phyloP scores from a whole-genome alignment of 345 rosid genomes.

The Hypericum perforatum region DNA sequence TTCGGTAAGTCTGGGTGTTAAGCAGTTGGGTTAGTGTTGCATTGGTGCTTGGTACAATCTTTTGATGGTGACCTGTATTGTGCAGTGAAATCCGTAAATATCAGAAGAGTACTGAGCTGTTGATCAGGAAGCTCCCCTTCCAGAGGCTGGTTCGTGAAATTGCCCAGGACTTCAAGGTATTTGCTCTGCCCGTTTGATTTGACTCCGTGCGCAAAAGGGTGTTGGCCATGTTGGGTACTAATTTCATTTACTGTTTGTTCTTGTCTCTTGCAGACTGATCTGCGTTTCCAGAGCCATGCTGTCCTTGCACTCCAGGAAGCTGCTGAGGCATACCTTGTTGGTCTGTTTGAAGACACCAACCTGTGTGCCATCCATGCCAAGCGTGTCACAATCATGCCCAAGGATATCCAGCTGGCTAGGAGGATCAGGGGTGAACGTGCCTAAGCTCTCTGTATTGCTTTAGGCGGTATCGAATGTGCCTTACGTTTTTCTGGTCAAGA shows the following conservation, averaged over 20 bases:
- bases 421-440: conserved; percentile 15
- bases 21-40: neutral
- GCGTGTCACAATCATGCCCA: conserved; percentile 3
- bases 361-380: conserved; percentile 6
- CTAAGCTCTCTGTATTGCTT: neutral
- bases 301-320: neutral
- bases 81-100: conserved; percentile 7
- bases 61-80: too few relatives aligned
- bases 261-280: conserved; percentile 1
- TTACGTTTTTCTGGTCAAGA: neutral
- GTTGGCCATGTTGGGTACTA: too few relatives aligned
- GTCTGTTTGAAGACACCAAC: conserved; percentile 3
- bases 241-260: too few relatives aligned
- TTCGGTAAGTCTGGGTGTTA: neutral
- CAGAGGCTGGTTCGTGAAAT: conserved; percentile 8
- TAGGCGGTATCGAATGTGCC: neutral
- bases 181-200: neutral
- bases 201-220: too few relatives aligned
- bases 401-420: conserved; percentile 5
- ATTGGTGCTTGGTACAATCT: neutral
- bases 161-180: conserved; percentile 4
- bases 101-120: conserved; percentile 2
- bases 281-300: conserved; percentile 7
- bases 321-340: neutral
- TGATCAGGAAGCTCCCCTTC: conserved; percentile 4